These are phyloP conservation scores for Hypoxylon sp. DNA, from an alignment of 2,329 filamentous ascomycete genomes.

Conservation along the genomic window DNA sequence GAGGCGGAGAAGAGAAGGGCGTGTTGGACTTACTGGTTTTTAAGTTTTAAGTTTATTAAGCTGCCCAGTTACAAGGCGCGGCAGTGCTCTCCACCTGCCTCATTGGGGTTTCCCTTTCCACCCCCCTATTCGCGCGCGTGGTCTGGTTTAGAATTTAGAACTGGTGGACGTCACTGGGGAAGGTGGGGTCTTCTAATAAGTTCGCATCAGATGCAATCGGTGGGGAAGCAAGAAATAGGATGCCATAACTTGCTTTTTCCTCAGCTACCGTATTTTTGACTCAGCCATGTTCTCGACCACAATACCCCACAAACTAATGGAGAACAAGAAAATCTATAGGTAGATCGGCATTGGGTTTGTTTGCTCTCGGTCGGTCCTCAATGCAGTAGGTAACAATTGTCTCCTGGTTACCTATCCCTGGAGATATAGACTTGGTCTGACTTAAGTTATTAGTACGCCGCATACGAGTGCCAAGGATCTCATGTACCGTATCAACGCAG, in stretches of 20 bases:
- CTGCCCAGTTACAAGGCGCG: constrained; percentile 38
- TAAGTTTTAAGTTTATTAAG: constrained; percentile 8
- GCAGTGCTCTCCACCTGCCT: constrained; percentile 43
- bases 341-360: neutral
- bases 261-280: constrained; percentile 8
- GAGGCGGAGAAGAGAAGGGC: constrained; percentile 19
- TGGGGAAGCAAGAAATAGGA: constrained; percentile 38
- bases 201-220: constrained; percentile 33
- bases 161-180: constrained; percentile 3
- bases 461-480: constrained; percentile 1
- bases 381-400: neutral
- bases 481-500: constrained; percentile 31
- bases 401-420: neutral
- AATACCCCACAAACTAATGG: neutral
- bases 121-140: constrained; percentile 33
- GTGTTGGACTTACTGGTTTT: neutral
- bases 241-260: constrained; percentile 25
- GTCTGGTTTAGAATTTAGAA: constrained; percentile 13
- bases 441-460: neutral
- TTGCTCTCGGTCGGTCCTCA: neutral
- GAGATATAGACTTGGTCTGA: neutral
- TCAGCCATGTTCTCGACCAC: constrained; percentile 3
- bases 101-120: constrained; percentile 26
- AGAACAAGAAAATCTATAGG: no score
- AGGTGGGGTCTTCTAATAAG: constrained; percentile 18